phyloP scores from a whole-genome alignment of 2,329 filamentous ascomycete species.

The Grosmannia serpens region DNA sequence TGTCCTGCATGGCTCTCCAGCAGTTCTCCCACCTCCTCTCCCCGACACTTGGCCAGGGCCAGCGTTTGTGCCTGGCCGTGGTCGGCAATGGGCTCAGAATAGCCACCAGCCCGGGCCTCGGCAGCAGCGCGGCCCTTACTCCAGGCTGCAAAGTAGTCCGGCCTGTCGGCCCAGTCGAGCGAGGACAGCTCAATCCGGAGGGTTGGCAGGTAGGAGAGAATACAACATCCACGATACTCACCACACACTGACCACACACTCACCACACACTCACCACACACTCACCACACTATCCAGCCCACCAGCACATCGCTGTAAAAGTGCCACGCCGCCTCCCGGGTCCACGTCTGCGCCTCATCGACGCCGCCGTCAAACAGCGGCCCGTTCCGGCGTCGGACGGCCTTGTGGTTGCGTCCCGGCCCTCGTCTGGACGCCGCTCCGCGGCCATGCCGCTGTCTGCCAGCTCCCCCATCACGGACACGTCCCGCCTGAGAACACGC shows the following conservation, averaged over 20 bases:
- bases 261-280: not conserved
- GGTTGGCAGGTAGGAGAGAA: not conserved
- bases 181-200: not conserved
- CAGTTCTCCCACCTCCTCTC: not conserved
- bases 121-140: not conserved
- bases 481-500: too few species aligned
- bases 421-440: not conserved
- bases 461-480: not conserved
- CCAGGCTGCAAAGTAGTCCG: not conserved
- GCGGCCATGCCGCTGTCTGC: not conserved
- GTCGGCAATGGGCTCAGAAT: not conserved
- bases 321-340: constrained; percentile 75
- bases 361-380: constrained; percentile 54
- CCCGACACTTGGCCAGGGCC: not conserved
- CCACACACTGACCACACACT: too few species aligned
- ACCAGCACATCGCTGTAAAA: constrained; percentile 82
- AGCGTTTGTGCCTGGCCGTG: not conserved
- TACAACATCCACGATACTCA: too few species aligned
- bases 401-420: not conserved
- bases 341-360: constrained; percentile 60
- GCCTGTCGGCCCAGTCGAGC: not conserved
- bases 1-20: too few species aligned
- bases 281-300: constrained; percentile 64
- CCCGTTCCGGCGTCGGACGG: not conserved
- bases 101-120: not conserved